Conservation (phyloP, 257 asterid species). For the Sherardia arvensis region DNA sequence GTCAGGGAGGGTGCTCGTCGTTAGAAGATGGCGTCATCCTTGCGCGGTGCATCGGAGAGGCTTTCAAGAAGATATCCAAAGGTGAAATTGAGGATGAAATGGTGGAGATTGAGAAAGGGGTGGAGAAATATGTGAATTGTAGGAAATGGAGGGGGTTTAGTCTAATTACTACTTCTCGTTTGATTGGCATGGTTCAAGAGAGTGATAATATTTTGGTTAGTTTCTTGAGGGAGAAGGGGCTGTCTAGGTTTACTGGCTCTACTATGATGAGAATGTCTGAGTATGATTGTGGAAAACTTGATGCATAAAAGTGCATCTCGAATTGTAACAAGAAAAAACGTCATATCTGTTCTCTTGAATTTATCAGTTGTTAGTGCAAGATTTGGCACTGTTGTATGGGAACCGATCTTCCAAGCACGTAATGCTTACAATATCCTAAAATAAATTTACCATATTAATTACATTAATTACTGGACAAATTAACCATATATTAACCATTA, state of each 20-base stretch:
- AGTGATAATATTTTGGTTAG: neutral
- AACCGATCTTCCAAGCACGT: too few relatives aligned
- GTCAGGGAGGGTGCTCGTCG: constrained; percentile 1
- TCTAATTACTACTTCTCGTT: neutral
- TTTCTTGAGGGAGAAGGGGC: neutral
- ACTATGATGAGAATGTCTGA: neutral
- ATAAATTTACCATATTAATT: too few relatives aligned
- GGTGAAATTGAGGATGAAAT: neutral
- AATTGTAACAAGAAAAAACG: too few relatives aligned
- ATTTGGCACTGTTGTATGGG: too few relatives aligned
- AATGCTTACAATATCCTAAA: too few relatives aligned
- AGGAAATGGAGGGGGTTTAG: constrained; percentile 8
- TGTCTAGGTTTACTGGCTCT: neutral
- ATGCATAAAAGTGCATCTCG: neutral
- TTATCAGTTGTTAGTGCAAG: too few relatives aligned
- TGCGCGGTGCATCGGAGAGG: constrained; percentile 3
- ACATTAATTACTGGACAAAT: too few relatives aligned
- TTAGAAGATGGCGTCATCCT: neutral
- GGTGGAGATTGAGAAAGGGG: neutral
- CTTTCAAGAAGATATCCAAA: neutral
- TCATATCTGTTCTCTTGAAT: too few relatives aligned
- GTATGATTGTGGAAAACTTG: constrained; percentile 6
- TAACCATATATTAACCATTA: too few relatives aligned
- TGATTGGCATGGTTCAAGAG: neutral
- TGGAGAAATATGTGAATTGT: neutral